Evolutionary conservation across 2,329 filamentous ascomycete species (phyloP).

Genomic region (Penicillium sp.): DNA sequence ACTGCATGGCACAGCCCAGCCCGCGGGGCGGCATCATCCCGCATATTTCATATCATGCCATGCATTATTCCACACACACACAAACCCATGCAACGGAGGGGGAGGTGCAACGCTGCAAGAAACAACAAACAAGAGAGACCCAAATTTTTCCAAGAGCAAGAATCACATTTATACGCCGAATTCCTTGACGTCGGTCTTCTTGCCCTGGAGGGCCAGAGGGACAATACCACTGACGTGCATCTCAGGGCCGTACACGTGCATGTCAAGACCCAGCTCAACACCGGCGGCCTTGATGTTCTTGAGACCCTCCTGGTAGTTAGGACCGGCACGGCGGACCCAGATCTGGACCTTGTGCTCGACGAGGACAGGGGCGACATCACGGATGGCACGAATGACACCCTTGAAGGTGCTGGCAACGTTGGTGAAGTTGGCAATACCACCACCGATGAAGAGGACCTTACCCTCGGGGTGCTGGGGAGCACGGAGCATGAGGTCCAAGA

Average conservation of each 20-base stretch:
- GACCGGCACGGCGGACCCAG: conserved; percentile 87
- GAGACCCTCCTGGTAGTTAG: conserved; percentile 99
- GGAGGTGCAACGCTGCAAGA: conserved; percentile 25
- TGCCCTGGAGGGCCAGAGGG: conserved; percentile 74
- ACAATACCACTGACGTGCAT: conserved; percentile 95
- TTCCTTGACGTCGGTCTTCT: conserved; percentile 63
- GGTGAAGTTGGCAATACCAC: conserved; percentile 99
- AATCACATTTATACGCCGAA: conserved; percentile 46
- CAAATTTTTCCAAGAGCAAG: conserved; percentile 25
- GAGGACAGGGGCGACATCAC: conserved; percentile 81
- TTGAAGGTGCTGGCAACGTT: conserved; percentile 99
- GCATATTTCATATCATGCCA: conserved; percentile 39
- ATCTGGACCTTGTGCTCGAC: conserved; percentile 97
- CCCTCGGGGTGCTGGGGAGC: conserved; percentile 81
- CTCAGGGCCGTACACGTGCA: conserved; percentile 83
- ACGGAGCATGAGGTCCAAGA: conserved; percentile 95
- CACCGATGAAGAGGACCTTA: conserved; percentile 99
- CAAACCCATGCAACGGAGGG: conserved; percentile 30
- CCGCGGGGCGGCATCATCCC: conserved; percentile 10
- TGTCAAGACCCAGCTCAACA: conserved; percentile 89
- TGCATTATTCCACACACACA: conserved; percentile 41
- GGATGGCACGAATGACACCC: conserved; percentile 94
- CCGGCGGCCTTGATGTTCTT: conserved; percentile 99
- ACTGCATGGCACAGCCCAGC: conserved; percentile 1
- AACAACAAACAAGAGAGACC: conserved; percentile 20